Evolutionary conservation across 768 basidiomycete species (phyloP).

Genomic region (Lanmaoa rubissima): DNA sequence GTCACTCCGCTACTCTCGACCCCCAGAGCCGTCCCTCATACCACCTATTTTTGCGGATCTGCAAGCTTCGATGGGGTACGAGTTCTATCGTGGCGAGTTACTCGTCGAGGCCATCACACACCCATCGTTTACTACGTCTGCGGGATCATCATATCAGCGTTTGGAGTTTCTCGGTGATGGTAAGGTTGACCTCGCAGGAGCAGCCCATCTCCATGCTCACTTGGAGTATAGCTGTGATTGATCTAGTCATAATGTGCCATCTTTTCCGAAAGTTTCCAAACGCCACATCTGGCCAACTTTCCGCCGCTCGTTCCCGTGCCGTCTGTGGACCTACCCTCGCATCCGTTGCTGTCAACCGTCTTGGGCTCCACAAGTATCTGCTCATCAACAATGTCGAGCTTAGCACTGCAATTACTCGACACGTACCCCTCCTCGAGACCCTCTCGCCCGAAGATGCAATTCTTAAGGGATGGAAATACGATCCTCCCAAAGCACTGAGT

Average conservation of each 20-base stretch:
- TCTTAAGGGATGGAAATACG: conserved; percentile 71
- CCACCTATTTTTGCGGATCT: conserved; percentile 52
- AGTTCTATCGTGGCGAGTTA: conserved; percentile 59
- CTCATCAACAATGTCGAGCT: conserved; percentile 70
- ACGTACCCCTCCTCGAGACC: conserved; percentile 56
- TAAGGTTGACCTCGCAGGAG: conserved; percentile 35
- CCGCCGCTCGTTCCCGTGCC: conserved; percentile 64
- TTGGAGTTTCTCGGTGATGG: conserved; percentile 90
- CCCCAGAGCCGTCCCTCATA: conserved; percentile 32
- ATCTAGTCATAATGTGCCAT: conserved; percentile 69
- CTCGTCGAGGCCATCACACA: conserved; percentile 84
- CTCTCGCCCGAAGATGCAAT: conserved; percentile 62
- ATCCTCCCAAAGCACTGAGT: conserved; percentile 82
- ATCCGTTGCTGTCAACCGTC: conserved; percentile 58
- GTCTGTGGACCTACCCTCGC: conserved; percentile 77
- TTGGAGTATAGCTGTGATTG: conserved; percentile 54
- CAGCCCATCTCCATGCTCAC: conserved; percentile 5
- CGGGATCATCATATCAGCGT: conserved; percentile 73
- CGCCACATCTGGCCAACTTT: conserved; percentile 75
- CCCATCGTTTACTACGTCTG: conserved; percentile 61
- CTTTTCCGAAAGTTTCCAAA: conserved; percentile 67
- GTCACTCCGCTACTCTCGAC: conserved; percentile 52
- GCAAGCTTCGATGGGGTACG: conserved; percentile 67
- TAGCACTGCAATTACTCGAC: conserved; percentile 57
- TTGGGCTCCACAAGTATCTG: conserved; percentile 67